These are phyloP conservation scores for Simplicillium aogashimaense DNA, from an alignment of 2,329 filamentous ascomycete genomes.

Conservation along the genomic window DNA sequence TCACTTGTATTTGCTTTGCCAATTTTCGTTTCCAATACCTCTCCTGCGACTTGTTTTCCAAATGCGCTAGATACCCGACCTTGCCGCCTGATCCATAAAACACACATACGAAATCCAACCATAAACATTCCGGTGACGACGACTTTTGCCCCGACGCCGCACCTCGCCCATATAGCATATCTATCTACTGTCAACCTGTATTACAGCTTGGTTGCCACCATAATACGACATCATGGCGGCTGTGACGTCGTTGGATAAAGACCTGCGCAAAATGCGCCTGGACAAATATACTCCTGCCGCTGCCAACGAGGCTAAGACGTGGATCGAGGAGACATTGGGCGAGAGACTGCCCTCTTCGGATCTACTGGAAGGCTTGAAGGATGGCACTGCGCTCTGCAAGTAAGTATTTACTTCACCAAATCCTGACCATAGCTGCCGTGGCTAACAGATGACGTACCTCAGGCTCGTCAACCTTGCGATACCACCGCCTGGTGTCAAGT, in stretches of 20 bases:
- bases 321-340: conserved; percentile 77
- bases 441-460: conserved; percentile 8
- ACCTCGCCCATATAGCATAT: too few relatives aligned
- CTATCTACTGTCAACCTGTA: too few relatives aligned
- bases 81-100: not conserved
- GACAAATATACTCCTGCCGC: conserved; percentile 88
- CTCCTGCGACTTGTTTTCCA: too few relatives aligned
- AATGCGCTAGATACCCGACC: not conserved
- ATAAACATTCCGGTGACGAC: too few relatives aligned
- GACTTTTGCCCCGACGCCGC: too few relatives aligned
- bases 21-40: too few relatives aligned
- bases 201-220: not conserved
- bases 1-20: too few relatives aligned
- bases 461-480: conserved; percentile 76
- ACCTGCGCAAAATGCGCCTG: conserved; percentile 86
- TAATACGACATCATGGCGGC: conserved; percentile 61
- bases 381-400: conserved; percentile 90
- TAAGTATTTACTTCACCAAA: conserved; percentile 30
- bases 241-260: conserved; percentile 86
- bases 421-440: not conserved
- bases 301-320: conserved; percentile 71
- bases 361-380: conserved; percentile 75
- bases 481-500: conserved; percentile 71
- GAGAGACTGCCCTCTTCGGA: conserved; percentile 64
- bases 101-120: not conserved